Percentiles rank a stretch among this genome's conserved stretches.
phyloP scores from a whole-genome alignment of 257 asterid genomes.

The Solanum etuberosum region DNA sequence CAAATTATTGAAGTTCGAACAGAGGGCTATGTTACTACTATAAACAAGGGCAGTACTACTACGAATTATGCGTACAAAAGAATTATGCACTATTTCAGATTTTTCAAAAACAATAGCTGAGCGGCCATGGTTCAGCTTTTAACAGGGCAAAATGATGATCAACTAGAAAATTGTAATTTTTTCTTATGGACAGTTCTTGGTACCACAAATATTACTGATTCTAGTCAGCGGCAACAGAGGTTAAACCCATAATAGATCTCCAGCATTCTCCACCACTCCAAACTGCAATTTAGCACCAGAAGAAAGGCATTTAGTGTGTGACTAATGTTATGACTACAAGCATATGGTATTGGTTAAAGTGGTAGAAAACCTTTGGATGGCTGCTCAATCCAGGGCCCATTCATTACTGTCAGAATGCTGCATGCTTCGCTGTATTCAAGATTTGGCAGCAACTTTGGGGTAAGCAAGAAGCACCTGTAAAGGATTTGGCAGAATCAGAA shows the following conservation, averaged over 20 bases:
- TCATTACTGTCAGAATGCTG: constrained; percentile 73
- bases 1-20: background rate
- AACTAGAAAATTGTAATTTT: background rate
- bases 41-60: background rate
- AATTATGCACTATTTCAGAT: background rate
- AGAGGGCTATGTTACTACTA: background rate
- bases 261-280: constrained; percentile 77
- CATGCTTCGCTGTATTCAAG: constrained; percentile 75
- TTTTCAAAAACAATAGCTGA: background rate
- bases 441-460: constrained; percentile 79
- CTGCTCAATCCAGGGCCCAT: constrained; percentile 90
- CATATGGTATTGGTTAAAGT: background rate
- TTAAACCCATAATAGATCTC: constrained; percentile 30
- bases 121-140: background rate
- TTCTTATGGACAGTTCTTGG: background rate
- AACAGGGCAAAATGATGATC: background rate
- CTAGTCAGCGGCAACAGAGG: constrained; percentile 9
- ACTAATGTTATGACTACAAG: background rate
- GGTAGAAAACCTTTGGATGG: constrained; percentile 66
- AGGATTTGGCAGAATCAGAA: background rate
- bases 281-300: constrained; percentile 29
- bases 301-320: background rate
- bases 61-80: background rate
- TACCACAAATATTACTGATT: background rate
- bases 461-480: constrained; percentile 83